Conservation (phyloP, 2,329 filamentous ascomycete genomes). For the Thermomyces lanuginosus region DNA sequence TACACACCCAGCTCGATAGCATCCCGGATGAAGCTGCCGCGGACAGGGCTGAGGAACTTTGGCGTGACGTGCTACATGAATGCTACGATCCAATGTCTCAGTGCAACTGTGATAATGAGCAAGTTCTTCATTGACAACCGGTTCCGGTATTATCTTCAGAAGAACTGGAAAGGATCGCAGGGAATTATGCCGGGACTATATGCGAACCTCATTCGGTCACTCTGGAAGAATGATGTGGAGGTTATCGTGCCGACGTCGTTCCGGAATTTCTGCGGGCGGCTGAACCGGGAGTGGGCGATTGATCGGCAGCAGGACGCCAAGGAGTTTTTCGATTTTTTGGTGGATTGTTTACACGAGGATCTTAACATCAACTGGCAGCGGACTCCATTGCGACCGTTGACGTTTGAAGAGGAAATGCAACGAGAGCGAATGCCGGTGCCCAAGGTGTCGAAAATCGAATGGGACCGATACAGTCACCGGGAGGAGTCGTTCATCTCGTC, state of each 20-base stretch:
- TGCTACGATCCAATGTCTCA: slow-evolving; percentile 69
- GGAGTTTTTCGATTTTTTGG: slow-evolving; percentile 72
- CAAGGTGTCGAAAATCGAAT: slow-evolving; percentile 56
- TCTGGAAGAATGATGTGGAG: slow-evolving; percentile 45
- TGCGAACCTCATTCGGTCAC: slow-evolving; percentile 42
- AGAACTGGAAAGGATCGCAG: slow-evolving; percentile 49
- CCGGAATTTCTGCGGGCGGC: slow-evolving; percentile 46
- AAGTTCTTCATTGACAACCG: slow-evolving; percentile 49
- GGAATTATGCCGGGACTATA: slow-evolving; percentile 47
- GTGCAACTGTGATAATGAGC: slow-evolving; percentile 49
- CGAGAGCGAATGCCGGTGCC: slow-evolving; percentile 45
- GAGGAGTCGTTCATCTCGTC: slow-evolving; percentile 63
- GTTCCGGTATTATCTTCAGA: slow-evolving; percentile 43
- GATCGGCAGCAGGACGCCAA: slow-evolving; percentile 74
- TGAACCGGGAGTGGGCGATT: slow-evolving; percentile 54
- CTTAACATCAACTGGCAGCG: slow-evolving; percentile 54
- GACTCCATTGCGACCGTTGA: slow-evolving; percentile 41
- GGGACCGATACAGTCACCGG: slow-evolving; percentile 51
- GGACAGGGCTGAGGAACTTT: slow-evolving; percentile 64
- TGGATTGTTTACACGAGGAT: slow-evolving; percentile 72
- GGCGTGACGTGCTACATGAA: slow-evolving; percentile 84
- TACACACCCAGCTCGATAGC: slow-evolving; percentile 27
- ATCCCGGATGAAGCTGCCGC: slow-evolving; percentile 36
- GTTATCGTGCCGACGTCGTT: slow-evolving; percentile 44
- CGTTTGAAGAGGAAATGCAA: slow-evolving; percentile 42